A percentile compares a stretch with the other conserved stretches of the same genome.
phyloP scores from a whole-genome alignment of 179 eudicot species.

The Silene vulgaris region DNA sequence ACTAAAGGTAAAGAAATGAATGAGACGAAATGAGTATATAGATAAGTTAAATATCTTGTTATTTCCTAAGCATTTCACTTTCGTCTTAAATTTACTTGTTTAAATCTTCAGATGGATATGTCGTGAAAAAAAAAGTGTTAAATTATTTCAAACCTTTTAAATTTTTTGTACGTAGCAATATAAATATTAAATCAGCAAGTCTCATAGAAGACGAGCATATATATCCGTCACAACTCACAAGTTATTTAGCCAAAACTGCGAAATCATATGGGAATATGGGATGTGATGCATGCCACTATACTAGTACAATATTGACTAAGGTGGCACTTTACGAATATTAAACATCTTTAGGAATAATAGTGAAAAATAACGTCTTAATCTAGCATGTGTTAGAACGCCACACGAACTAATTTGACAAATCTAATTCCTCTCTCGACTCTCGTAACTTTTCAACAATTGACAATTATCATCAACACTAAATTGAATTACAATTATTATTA shows the following conservation, averaged over 20 bases:
- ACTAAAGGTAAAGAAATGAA: too few species aligned
- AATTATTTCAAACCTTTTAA: too few species aligned
- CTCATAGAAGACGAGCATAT: too few species aligned
- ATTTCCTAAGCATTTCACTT: too few species aligned
- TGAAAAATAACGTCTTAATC: background rate
- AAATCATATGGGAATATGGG: background rate
- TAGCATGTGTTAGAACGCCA: constrained; percentile 1
- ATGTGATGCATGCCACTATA: background rate
- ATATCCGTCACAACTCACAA: too few species aligned
- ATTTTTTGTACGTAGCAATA: too few species aligned
- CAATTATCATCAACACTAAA: background rate
- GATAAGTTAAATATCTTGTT: too few species aligned
- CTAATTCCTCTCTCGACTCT: background rate
- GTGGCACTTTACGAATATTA: background rate
- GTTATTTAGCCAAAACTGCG: background rate
- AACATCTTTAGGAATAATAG: background rate
- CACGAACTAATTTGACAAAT: background rate
- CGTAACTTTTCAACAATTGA: background rate
- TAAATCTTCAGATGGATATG: too few species aligned
- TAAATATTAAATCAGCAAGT: too few species aligned
- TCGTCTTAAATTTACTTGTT: too few species aligned
- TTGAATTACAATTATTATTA: background rate
- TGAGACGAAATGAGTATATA: too few species aligned
- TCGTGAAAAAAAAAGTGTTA: too few species aligned
- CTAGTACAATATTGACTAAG: background rate